Conservation (phyloP, 73 alveolate species). For the Paramecium primaurelia region DNA sequence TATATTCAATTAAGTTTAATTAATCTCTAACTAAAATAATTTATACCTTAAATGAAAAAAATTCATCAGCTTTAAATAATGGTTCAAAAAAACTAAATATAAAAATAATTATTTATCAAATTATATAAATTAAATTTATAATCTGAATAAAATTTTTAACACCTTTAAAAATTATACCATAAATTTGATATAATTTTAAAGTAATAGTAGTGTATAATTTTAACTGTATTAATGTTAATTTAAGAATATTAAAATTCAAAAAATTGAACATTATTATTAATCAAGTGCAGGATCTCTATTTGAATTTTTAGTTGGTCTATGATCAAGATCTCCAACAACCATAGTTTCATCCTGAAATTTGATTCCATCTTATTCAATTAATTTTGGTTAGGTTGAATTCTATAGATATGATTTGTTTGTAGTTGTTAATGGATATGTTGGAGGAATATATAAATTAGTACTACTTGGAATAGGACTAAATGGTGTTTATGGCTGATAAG, state of each 20-base stretch:
- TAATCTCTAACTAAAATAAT: not conserved
- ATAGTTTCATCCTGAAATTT: not conserved
- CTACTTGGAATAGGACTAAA: not conserved
- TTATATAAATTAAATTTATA: no score
- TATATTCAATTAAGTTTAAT: no score
- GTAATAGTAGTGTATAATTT: no score
- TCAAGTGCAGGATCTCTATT: not conserved
- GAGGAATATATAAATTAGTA: not conserved
- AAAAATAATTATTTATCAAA: no score
- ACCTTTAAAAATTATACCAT: no score
- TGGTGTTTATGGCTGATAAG: not conserved
- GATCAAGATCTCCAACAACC: not conserved
- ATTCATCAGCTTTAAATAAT: no score
- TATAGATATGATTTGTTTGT: not conserved
- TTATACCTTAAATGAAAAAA: not conserved
- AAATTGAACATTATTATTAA: not conserved
- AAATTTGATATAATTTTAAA: no score
- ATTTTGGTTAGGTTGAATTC: not conserved
- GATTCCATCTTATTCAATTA: not conserved
- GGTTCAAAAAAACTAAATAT: no score
- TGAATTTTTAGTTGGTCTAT: not conserved
- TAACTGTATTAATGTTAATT: not conserved
- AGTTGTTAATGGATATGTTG: not conserved
- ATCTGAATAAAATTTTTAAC: not conserved
- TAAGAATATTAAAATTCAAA: not conserved